A percentile compares a stretch with the other conserved stretches of the same genome.
These are phyloP conservation scores for Elaeagnus macrophylla DNA, from an alignment of 306 rosid species.

Conservation along the genomic window DNA sequence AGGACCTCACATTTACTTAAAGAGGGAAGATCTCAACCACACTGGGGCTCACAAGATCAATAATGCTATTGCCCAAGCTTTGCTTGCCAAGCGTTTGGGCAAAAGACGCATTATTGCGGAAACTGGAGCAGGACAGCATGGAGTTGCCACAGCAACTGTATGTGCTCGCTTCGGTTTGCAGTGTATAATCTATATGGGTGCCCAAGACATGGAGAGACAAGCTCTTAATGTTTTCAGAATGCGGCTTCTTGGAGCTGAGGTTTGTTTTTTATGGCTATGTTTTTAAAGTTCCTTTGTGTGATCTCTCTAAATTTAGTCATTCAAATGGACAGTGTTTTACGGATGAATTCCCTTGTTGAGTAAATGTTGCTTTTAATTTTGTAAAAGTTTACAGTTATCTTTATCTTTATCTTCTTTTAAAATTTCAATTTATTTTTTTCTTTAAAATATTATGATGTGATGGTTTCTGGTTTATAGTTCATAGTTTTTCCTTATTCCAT, in stretches of 20 bases:
- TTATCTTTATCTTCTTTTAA: background rate
- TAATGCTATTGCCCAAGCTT: conserved; percentile 90
- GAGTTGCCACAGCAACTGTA: conserved; percentile 95
- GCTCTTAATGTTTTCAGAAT: conserved; percentile 92
- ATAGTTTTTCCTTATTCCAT: background rate
- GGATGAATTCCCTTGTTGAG: no score
- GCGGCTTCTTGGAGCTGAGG: conserved; percentile 99
- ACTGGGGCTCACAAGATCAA: conserved; percentile 98
- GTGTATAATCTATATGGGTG: conserved; percentile 92
- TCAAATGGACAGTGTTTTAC: no score
- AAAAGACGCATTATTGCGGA: conserved; percentile 88
- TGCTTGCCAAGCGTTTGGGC: conserved; percentile 82
- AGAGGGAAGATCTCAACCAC: conserved; percentile 98
- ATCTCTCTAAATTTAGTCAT: background rate
- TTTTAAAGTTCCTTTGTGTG: conserved; percentile 4
- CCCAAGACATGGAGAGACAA: conserved; percentile 96
- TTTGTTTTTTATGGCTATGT: conserved; percentile 24
- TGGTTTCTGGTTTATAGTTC: background rate
- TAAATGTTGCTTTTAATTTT: no score
- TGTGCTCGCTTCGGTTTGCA: conserved; percentile 89
- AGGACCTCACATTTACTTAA: conserved; percentile 77
- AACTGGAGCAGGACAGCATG: conserved; percentile 98
- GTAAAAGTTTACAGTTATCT: no score
- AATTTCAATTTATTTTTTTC: no score
- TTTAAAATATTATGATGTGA: no score